These are phyloP conservation scores for Hortiboletus campestris DNA, from an alignment of 768 basidiomycete genomes.

Conservation along the genomic window DNA sequence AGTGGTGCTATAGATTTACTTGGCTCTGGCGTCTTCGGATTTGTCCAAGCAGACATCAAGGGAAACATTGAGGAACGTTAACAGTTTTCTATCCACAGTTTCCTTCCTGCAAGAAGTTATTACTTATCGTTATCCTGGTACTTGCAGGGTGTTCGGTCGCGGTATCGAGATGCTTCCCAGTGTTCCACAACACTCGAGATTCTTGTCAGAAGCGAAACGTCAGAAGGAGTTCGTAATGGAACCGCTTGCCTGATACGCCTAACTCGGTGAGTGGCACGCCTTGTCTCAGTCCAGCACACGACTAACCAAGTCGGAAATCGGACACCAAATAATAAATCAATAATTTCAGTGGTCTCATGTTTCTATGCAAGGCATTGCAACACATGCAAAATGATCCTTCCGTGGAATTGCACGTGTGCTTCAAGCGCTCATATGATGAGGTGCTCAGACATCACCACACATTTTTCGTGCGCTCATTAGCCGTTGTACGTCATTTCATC, in stretches of 20 bases:
- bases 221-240: slow-evolving; percentile 44
- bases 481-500: slow-evolving; percentile 25
- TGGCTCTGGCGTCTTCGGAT: slow-evolving; percentile 67
- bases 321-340: slow-evolving; percentile 3
- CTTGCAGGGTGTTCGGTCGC: slow-evolving; percentile 61
- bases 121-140: slow-evolving; percentile 9
- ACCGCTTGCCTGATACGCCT: slow-evolving; percentile 66
- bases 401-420: slow-evolving; percentile 62
- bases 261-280: slow-evolving; percentile 47
- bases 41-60: slow-evolving; percentile 69
- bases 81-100: slow-evolving; percentile 11
- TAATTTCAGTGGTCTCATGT: slow-evolving; percentile 55
- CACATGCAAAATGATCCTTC: slow-evolving; percentile 55
- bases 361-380: slow-evolving; percentile 66
- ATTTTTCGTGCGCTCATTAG: slow-evolving; percentile 59
- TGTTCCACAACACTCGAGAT: slow-evolving; percentile 57
- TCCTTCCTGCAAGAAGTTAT: slow-evolving; percentile 9
- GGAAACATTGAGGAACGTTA: slow-evolving; percentile 59
- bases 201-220: slow-evolving; percentile 52
- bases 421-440: slow-evolving; percentile 67
- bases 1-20: slow-evolving; percentile 51
- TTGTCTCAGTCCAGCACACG: slow-evolving; percentile 8
- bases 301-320: slow-evolving; percentile 4
- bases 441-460: slow-evolving; percentile 66
- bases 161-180: slow-evolving; percentile 43